These are phyloP conservation scores for Colletotrichum noveboracense DNA, from an alignment of 2,329 filamentous ascomycete genomes.

Conservation along the genomic window DNA sequence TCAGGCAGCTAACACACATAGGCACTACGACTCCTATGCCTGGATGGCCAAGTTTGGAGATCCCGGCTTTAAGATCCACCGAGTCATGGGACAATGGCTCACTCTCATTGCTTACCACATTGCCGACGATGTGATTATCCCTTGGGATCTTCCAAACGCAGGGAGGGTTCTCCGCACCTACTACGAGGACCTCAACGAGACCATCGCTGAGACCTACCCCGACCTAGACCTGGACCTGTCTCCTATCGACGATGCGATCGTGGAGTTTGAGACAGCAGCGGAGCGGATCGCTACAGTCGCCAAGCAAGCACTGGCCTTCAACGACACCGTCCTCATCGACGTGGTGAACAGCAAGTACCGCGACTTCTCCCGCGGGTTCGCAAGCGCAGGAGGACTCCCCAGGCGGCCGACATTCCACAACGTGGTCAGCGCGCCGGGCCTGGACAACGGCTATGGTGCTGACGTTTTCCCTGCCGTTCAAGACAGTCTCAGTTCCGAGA, in stretches of 20 bases:
- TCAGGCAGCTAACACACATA: neutral
- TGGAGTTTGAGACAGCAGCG: neutral
- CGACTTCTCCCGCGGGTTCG: slow-evolving; percentile 16
- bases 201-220: neutral
- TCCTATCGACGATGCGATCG: neutral
- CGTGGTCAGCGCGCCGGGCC: slow-evolving; percentile 1
- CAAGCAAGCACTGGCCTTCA: slow-evolving; percentile 1
- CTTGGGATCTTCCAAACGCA: slow-evolving; percentile 14
- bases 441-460: slow-evolving; percentile 10
- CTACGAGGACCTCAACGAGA: slow-evolving; percentile 12
- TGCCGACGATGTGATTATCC: slow-evolving; percentile 11
- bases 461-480: slow-evolving; percentile 12
- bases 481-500: slow-evolving; percentile 2
- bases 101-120: slow-evolving; percentile 13
- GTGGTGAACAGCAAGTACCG: slow-evolving; percentile 9
- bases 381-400: slow-evolving; percentile 1
- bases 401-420: slow-evolving; percentile 12
- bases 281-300: slow-evolving; percentile 3
- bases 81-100: slow-evolving; percentile 47
- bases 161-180: slow-evolving; percentile 5
- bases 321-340: slow-evolving; percentile 2
- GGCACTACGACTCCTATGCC: slow-evolving; percentile 35
- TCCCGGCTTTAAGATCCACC: slow-evolving; percentile 53
- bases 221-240: neutral
- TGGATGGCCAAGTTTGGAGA: slow-evolving; percentile 59